These are phyloP conservation scores for Podila verticillata DNA, from an alignment of 192 early-diverging fungal genomes.

Conservation along the genomic window DNA sequence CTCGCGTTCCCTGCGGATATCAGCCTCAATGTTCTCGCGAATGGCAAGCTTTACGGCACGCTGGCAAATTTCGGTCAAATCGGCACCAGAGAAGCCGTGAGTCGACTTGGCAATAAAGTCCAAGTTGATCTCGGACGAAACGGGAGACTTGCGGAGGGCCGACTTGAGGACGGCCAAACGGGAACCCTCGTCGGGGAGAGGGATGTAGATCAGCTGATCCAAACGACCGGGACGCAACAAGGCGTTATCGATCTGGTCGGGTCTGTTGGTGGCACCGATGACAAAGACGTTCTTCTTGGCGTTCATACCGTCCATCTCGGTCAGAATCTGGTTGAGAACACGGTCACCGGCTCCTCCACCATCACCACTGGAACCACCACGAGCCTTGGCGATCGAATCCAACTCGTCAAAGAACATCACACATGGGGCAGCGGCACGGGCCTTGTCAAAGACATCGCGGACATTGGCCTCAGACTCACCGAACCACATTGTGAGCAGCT, in stretches of 20 bases:
- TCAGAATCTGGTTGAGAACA: conserved; percentile 98
- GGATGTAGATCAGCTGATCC: conserved; percentile 99
- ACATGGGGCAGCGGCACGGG: conserved; percentile 96
- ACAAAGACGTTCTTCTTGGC: conserved; percentile 99
- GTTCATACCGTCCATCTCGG: conserved; percentile 99
- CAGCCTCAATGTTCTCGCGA: conserved; percentile 93
- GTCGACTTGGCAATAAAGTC: conserved; percentile 87
- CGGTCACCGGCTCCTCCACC: conserved; percentile 91
- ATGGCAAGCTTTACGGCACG: conserved; percentile 97
- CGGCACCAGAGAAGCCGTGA: conserved; percentile 96
- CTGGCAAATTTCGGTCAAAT: conserved; percentile 98
- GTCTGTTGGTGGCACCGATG: conserved; percentile 98
- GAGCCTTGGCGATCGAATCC: conserved; percentile 97
- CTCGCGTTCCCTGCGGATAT: conserved; percentile 78
- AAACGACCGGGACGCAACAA: conserved; percentile 98
- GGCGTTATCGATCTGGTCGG: conserved; percentile 98
- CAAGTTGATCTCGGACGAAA: conserved; percentile 83
- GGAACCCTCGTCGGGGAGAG: conserved; percentile 89
- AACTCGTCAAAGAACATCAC: conserved; percentile 99
- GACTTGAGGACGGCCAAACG: conserved; percentile 87
- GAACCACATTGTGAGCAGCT: conserved; percentile 99
- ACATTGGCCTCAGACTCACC: conserved; percentile 99
- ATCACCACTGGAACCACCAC: conserved; percentile 80
- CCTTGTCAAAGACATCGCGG: conserved; percentile 99
- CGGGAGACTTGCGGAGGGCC: conserved; percentile 93